Evolutionary conservation across 2,329 filamentous ascomycete species (phyloP), one percentile per base, ranked within the genome.

Genomic region (Ophiostoma sp.): DNA sequence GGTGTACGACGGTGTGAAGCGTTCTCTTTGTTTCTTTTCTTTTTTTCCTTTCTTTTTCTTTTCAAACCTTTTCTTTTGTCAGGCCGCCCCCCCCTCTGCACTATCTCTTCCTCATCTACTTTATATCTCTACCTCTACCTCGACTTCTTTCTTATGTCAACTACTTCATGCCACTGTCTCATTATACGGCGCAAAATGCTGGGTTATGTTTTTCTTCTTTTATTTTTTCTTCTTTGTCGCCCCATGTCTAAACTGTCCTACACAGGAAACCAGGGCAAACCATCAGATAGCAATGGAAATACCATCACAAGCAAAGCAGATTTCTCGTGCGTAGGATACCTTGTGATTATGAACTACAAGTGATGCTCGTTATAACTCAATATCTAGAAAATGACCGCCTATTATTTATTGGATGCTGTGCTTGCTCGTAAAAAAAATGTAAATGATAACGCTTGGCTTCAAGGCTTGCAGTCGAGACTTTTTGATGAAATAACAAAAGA

Each of bases 21-120:
- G 66, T 67, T 67, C 20, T 68, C 20, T 68, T 57, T 67, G 15
- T 44, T 41, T 54, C 62, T 36, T n/a, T 23, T 52, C 15, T 65
- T 39, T 23, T 20, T n/a, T 52, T 52, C 17, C 5, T 60, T 41
- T 60, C 20, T 62, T 39, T 31, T 31, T n/a, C n/a, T n/a, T n/a
- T n/a, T n/a, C n/a, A n/a, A n/a, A n/a, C n/a, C 27, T 13, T 31
- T 57, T 67, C 20, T 4, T 67, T 35, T 44, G 57, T 64, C 57
- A 35, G 57, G n/a, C n/a, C n/a, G n/a, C n/a, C n/a, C n/a, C 31
- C 52, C 23, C 17, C 27, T 15, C 33, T 11, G 1, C 17, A n/a
- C 39, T 10, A 57, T 23, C 31, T 67, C 10, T 41, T 31, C 8
- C 27, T 36, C 6, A 23, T 57, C 52, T 27, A 23, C 52, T 8